These are phyloP conservation scores for Inga laurina DNA, from an alignment of 306 rosid species.

Conservation along the genomic window DNA sequence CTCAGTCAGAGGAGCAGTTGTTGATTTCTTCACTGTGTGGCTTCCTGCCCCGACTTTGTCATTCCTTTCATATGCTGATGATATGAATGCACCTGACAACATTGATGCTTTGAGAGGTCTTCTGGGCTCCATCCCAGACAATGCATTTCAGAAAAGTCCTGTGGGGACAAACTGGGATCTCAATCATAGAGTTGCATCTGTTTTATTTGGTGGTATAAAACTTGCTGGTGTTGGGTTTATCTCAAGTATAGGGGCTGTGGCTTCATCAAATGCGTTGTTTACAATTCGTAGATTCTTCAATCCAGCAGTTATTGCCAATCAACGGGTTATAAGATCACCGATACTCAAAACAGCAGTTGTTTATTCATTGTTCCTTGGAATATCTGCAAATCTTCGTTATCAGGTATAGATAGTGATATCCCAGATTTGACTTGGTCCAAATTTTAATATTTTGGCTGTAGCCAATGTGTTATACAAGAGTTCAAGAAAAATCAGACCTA, in stretches of 20 bases:
- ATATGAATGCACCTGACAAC: slow-evolving; percentile 54
- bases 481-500: slow-evolving; percentile 20
- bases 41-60: slow-evolving; percentile 99
- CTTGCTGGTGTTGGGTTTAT: slow-evolving; percentile 89
- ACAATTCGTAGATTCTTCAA: slow-evolving; percentile 61
- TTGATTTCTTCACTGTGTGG: slow-evolving; percentile 98
- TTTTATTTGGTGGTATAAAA: slow-evolving; percentile 86
- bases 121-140: slow-evolving; percentile 94
- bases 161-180: slow-evolving; percentile 85
- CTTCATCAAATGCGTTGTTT: slow-evolving; percentile 73
- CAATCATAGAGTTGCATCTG: slow-evolving; percentile 83
- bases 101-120: slow-evolving; percentile 66
- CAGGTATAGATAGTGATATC: slow-evolving; percentile 60
- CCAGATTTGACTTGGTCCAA: slow-evolving; percentile 11
- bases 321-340: slow-evolving; percentile 70
- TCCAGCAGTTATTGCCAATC: slow-evolving; percentile 51
- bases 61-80: slow-evolving; percentile 74
- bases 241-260: slow-evolving; percentile 88
- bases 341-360: slow-evolving; percentile 80
- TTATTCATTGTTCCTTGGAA: slow-evolving; percentile 72
- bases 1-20: slow-evolving; percentile 74
- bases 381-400: slow-evolving; percentile 90
- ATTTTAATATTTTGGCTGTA: slow-evolving; percentile 19
- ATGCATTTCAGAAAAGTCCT: slow-evolving; percentile 88
- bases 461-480: neutral